Percentiles rank a stretch among this genome's conserved stretches.
phyloP scores from a whole-genome alignment of 768 basidiomycete species.

The Hortiboletus campestris region DNA sequence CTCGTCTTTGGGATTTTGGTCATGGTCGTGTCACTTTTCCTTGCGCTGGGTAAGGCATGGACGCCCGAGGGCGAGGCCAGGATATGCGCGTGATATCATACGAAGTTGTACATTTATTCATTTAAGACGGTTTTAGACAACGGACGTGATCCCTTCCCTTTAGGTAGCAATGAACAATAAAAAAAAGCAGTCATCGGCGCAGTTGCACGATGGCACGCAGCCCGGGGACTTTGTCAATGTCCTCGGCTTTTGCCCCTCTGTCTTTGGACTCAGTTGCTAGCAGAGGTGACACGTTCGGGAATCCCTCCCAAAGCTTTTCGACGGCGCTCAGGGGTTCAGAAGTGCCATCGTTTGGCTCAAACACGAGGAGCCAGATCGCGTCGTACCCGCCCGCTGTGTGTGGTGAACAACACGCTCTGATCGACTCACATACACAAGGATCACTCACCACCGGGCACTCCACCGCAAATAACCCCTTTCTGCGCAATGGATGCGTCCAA shows the following conservation, averaged over 20 bases:
- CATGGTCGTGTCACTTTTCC: slow-evolving; percentile 71
- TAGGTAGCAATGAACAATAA: slow-evolving; percentile 3
- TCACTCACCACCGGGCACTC: slow-evolving; percentile 89
- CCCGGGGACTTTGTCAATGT: slow-evolving; percentile 54
- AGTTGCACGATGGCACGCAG: slow-evolving; percentile 41
- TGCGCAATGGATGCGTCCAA: slow-evolving; percentile 74
- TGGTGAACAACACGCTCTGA: neutral
- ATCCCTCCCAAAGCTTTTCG: slow-evolving; percentile 66
- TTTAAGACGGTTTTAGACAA: slow-evolving; percentile 4
- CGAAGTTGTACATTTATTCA: slow-evolving; percentile 23
- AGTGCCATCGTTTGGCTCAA: slow-evolving; percentile 51
- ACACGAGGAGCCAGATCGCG: slow-evolving; percentile 90
- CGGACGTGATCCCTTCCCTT: slow-evolving; percentile 5
- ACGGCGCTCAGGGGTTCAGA: slow-evolving; percentile 58
- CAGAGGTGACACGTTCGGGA: slow-evolving; percentile 66
- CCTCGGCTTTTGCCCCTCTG: slow-evolving; percentile 64
- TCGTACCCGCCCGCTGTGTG: slow-evolving; percentile 91
- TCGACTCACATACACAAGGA: neutral
- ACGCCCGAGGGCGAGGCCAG: slow-evolving; percentile 66
- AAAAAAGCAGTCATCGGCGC: slow-evolving; percentile 10
- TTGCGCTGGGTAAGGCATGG: slow-evolving; percentile 80
- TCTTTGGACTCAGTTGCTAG: slow-evolving; percentile 66
- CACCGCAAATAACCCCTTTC: slow-evolving; percentile 88
- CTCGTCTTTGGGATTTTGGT: slow-evolving; percentile 72
- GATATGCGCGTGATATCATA: slow-evolving; percentile 58